These are phyloP conservation scores for Fusarium nodosum DNA, from an alignment of 2,329 filamentous ascomycete species.

Conservation along the genomic window DNA sequence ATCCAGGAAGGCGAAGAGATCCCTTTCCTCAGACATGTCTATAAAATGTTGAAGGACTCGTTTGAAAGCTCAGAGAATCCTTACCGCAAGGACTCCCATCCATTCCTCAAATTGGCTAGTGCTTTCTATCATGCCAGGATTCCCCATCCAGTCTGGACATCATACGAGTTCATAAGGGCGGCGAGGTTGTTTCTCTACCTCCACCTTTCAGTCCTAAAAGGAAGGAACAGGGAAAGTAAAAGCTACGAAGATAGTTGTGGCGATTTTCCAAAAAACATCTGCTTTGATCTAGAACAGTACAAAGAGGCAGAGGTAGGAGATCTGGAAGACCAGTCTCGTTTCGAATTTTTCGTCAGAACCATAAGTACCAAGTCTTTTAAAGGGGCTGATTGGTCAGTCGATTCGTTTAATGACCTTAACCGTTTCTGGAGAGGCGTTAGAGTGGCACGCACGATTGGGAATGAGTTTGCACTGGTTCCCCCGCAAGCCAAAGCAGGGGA, in stretches of 20 bases:
- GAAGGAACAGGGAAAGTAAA: too few relatives aligned
- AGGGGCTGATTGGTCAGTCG: fast-evolving
- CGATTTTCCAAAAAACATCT: not conserved
- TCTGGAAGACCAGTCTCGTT: not conserved
- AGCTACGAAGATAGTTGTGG: not conserved
- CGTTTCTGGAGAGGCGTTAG: too few relatives aligned
- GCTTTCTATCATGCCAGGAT: not conserved
- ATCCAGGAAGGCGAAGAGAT: not conserved
- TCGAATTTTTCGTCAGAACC: too few relatives aligned
- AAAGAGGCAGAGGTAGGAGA: not conserved
- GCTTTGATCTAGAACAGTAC: not conserved
- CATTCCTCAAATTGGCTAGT: not conserved
- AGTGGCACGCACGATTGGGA: too few relatives aligned
- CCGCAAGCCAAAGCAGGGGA: too few relatives aligned
- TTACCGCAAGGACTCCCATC: not conserved
- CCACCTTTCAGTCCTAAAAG: not conserved
- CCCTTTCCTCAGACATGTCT: not conserved
- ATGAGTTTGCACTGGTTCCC: too few relatives aligned
- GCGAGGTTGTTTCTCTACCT: not conserved
- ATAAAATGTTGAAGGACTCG: not conserved
- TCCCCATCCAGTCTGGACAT: not conserved
- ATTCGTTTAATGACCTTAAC: too few relatives aligned
- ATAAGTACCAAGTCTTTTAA: too few relatives aligned
- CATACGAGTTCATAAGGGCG: not conserved
- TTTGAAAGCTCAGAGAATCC: fast-evolving